Base-by-base conservation (phyloP, 176 grass and related monocot genomes). In the Pontederia crassipes region DNA sequence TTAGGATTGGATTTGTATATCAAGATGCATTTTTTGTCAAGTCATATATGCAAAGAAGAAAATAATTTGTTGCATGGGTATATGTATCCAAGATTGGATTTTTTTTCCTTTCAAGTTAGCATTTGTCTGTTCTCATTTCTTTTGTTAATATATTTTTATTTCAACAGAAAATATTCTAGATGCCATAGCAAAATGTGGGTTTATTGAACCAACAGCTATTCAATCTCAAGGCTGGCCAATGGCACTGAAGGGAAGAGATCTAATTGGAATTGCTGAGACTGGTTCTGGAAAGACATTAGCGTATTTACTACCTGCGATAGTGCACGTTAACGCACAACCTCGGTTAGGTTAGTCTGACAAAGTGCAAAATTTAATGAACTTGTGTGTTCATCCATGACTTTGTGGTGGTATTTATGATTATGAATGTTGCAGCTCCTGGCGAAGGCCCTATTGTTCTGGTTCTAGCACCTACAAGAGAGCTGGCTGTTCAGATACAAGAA, bases 191-290 rank as follows among this genome's bases (percentile, higher is more conserved):
- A 98, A 82, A 58, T 72, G 70, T 35, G 88, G 84, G 14, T 98
- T 98, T 48, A 64, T 88, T 15, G 93, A 98, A 66, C 93, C 93
- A 13, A 98, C 88, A 0, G 74, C 93, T 56, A 98, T 98, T 65
- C 93, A 98, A 51, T 83, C 93, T 72, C 93, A 98, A 68, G 87
- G 93, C 32, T 92, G 88, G 93, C 84, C 93, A 2, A 98, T 98
- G 93, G 93, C 93, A 64, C 82, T 98, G 46, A 98, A 89, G 72
- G 93, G 93, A 24, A 88, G 93, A 78, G 93, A 98, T 57, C 48
- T 98, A 62, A 83, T 98, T 65, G 93, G 93, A 28, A 86, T 98
- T 32, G 93, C 93, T n/a, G 82, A 98, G 68, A 98, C 93, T 55
- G 88, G 93, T 29, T 98, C 88, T 50, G 93, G 93, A 75, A 98